Evolutionary conservation across 805 yeast genomes (phyloP).

Genomic region (Kluyveromyces siamensis): DNA sequence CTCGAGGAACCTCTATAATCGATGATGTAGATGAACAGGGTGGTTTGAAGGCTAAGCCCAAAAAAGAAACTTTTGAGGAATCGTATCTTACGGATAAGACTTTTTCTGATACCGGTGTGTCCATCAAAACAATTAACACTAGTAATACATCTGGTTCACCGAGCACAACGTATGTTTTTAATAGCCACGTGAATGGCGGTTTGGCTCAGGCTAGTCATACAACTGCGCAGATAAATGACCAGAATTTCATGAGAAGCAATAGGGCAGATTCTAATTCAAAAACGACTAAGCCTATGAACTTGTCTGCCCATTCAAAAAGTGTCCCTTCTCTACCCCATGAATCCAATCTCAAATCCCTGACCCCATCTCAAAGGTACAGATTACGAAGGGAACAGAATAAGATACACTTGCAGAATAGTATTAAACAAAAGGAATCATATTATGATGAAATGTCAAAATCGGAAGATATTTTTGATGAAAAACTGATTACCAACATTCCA

Average conservation of each 20-base stretch:
- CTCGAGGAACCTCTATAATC: slow-evolving; percentile 7
- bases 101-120: slow-evolving; percentile 4
- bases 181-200: slow-evolving; percentile 1
- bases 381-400: slow-evolving; percentile 32
- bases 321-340: slow-evolving; percentile 8
- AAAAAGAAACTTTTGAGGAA: slow-evolving; percentile 4
- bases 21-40: slow-evolving; percentile 11
- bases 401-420: slow-evolving; percentile 24
- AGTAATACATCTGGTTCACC: background rate
- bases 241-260: background rate
- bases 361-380: slow-evolving; percentile 36
- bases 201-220: background rate
- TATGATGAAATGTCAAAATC: slow-evolving; percentile 30
- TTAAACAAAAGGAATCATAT: slow-evolving; percentile 30
- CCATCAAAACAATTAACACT: slow-evolving; percentile 2
- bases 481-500: slow-evolving; percentile 45
- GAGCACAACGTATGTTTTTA: slow-evolving; percentile 6
- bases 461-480: slow-evolving; percentile 30
- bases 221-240: background rate
- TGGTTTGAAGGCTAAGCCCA: slow-evolving; percentile 3
- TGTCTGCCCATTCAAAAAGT: slow-evolving; percentile 4
- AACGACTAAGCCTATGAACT: slow-evolving; percentile 1
- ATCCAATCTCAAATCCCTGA: slow-evolving; percentile 17
- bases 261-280: background rate
- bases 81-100: slow-evolving; percentile 5